Evolutionary conservation across 805 yeast genomes (phyloP).

Genomic region (Candida chauliodis): DNA sequence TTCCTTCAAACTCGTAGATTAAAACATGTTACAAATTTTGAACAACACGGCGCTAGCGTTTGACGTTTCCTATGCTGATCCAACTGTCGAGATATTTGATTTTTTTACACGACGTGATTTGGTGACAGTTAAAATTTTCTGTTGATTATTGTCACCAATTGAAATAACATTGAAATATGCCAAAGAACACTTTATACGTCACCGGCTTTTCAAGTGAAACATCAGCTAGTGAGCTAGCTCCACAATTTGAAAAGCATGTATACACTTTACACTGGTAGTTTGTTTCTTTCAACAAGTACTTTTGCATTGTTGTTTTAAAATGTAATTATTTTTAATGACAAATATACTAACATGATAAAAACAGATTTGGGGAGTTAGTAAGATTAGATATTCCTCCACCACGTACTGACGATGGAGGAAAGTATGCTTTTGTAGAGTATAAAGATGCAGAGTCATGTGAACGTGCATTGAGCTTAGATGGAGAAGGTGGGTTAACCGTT

Average conservation of each 20-base stretch:
- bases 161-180: constrained; percentile 22
- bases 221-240: constrained; percentile 56
- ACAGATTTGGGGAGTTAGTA: constrained; percentile 53
- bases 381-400: constrained; percentile 65
- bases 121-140: not conserved
- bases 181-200: constrained; percentile 49
- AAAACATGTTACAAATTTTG: too few species aligned
- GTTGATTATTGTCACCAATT: not conserved
- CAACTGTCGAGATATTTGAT: too few species aligned
- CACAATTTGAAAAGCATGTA: constrained; percentile 60
- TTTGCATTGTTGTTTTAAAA: too few species aligned
- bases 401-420: constrained; percentile 53
- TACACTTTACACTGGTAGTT: too few species aligned
- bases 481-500: constrained; percentile 47
- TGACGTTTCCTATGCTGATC: too few species aligned
- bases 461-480: constrained; percentile 46
- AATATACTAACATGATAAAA: constrained; percentile 9
- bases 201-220: constrained; percentile 55
- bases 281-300: constrained; percentile 1
- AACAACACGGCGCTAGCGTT: too few species aligned
- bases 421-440: constrained; percentile 63
- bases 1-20: too few species aligned
- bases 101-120: too few species aligned
- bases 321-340: too few species aligned
- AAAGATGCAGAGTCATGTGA: constrained; percentile 51